Percentiles rank a stretch among this genome's conserved stretches.
Conservation (phyloP, 176 grass and related monocot species). For the Triticum monococcum region DNA sequence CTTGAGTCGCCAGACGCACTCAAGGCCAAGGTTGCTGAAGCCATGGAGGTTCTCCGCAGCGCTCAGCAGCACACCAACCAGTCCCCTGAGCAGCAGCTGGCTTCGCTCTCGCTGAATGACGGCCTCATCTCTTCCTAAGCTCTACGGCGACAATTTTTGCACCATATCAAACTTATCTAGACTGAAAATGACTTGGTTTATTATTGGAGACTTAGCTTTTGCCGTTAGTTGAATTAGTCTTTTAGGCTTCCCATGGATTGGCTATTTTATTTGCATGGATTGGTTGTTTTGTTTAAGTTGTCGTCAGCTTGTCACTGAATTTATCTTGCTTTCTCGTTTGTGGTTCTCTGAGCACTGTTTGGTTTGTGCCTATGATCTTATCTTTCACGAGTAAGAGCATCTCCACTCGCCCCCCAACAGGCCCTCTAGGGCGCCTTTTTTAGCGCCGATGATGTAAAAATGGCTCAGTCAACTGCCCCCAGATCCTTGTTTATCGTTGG, state of each 20-base stretch:
- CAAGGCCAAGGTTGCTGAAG: slow-evolving; percentile 86
- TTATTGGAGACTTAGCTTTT: slow-evolving; percentile 17
- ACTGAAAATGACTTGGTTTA: slow-evolving; percentile 37
- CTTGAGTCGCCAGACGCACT: slow-evolving; percentile 84
- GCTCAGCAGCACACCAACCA: slow-evolving; percentile 58
- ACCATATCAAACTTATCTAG: slow-evolving; percentile 25
- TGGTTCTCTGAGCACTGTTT: not conserved
- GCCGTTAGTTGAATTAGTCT: slow-evolving; percentile 26
- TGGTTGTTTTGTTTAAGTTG: not conserved
- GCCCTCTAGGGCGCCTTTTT: no score
- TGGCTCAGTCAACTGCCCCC: no score
- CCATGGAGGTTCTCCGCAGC: slow-evolving; percentile 72
- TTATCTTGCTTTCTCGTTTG: not conserved
- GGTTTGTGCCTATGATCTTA: no score
- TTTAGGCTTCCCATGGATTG: slow-evolving; percentile 9
- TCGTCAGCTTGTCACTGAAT: not conserved
- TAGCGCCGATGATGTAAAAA: no score
- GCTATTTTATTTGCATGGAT: slow-evolving; percentile 24
- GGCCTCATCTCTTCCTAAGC: slow-evolving; percentile 47
- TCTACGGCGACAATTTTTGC: slow-evolving; percentile 28
- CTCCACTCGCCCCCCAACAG: no score
- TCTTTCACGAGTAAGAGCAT: no score
- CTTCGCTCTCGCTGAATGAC: slow-evolving; percentile 65
- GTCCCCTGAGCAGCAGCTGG: slow-evolving; percentile 62
- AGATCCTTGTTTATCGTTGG: no score